Evolutionary conservation across 345 rosid species (phyloP).

Genomic region (Lepidium africanum): DNA sequence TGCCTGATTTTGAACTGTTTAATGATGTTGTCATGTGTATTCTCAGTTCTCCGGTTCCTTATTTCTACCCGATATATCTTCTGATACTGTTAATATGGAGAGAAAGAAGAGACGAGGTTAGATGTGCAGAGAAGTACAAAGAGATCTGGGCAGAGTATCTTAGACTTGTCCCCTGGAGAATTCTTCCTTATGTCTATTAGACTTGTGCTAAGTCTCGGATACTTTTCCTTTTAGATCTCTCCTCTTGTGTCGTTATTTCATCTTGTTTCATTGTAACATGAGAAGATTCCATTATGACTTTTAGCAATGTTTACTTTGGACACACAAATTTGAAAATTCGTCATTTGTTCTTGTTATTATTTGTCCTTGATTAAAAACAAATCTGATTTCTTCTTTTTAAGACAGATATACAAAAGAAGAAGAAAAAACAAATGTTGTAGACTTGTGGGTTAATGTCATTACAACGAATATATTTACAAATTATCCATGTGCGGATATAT

Average conservation of each 20-base stretch:
- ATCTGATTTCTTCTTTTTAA: not conserved
- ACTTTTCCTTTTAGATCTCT: slow-evolving; percentile 2
- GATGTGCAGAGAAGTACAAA: slow-evolving; percentile 82
- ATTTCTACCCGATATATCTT: slow-evolving; percentile 82
- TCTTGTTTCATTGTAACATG: slow-evolving; percentile 6
- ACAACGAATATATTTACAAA: too few relatives aligned
- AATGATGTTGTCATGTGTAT: not conserved
- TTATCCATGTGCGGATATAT: too few relatives aligned
- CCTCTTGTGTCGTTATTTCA: not conserved
- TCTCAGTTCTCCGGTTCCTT: slow-evolving; percentile 70
- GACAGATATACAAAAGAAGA: not conserved
- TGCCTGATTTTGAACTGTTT: not conserved
- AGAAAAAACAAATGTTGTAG: too few relatives aligned
- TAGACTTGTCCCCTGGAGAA: slow-evolving; percentile 81
- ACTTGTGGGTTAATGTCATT: too few relatives aligned
- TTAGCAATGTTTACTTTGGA: not conserved
- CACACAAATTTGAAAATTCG: not conserved
- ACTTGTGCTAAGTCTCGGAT: not conserved
- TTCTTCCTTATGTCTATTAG: slow-evolving; percentile 73
- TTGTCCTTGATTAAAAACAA: not conserved
- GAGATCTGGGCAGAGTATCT: slow-evolving; percentile 81
- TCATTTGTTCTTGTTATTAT: not conserved
- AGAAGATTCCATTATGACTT: slow-evolving; percentile 8
- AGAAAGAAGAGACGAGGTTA: slow-evolving; percentile 79
- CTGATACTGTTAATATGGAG: slow-evolving; percentile 84